These are phyloP conservation scores for Staphylotrichum longicolle DNA, from an alignment of 495 filamentous ascomycete genomes.

Conservation along the genomic window DNA sequence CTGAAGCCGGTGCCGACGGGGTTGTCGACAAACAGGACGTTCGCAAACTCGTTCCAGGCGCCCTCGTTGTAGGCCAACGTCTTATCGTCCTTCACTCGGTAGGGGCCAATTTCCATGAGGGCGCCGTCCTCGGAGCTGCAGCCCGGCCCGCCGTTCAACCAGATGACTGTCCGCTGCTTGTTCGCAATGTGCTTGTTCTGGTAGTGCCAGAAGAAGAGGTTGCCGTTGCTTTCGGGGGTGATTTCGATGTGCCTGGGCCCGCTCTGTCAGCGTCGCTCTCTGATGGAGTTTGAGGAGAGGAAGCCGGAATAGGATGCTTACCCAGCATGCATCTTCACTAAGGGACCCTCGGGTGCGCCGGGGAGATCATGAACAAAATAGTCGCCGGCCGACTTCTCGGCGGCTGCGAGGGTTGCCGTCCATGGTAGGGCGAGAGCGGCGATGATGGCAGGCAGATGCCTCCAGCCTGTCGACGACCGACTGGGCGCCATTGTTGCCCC, in stretches of 20 bases:
- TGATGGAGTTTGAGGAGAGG: neutral
- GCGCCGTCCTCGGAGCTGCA: conserved; percentile 97
- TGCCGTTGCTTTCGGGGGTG: conserved; percentile 75
- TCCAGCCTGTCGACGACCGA: conserved; percentile 34
- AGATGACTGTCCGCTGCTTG: conserved; percentile 86
- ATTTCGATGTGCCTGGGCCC: conserved; percentile 84
- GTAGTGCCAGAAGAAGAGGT: conserved; percentile 98
- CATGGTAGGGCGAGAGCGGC: conserved; percentile 39
- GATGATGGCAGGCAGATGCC: conserved; percentile 34
- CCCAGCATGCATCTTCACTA: conserved; percentile 98
- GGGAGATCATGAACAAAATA: conserved; percentile 86
- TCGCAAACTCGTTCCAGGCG: conserved; percentile 96
- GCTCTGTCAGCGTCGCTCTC: conserved; percentile 20
- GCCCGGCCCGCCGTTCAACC: conserved; percentile 94
- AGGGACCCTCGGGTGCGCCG: conserved; percentile 75
- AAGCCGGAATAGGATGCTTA: conserved; percentile 45
- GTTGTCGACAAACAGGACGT: conserved; percentile 93
- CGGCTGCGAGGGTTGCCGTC: conserved; percentile 30
- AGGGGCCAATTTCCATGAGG: conserved; percentile 96
- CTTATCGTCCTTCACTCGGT: conserved; percentile 72
- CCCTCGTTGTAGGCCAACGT: conserved; percentile 80
- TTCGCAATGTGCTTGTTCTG: conserved; percentile 94
- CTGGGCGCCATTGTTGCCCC: conserved; percentile 30
- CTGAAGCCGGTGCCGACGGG: conserved; percentile 96
- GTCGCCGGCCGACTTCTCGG: conserved; percentile 63